Percentiles rank a stretch among this genome's conserved stretches.
Evolutionary conservation across 2,329 filamentous ascomycete species (phyloP).

Genomic region (Aspergillus tanneri): DNA sequence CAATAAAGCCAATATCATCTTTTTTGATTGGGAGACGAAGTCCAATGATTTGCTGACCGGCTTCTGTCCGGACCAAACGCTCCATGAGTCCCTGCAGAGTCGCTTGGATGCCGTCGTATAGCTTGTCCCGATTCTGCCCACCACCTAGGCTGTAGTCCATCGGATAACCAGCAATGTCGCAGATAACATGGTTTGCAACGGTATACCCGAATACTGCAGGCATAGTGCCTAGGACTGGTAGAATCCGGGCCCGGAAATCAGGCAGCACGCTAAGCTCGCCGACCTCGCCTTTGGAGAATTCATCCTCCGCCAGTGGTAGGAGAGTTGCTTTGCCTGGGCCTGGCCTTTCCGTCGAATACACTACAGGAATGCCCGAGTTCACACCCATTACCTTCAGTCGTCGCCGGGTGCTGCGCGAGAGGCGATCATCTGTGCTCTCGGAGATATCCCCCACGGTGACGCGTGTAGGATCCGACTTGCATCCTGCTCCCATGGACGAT

Average conservation of each 20-base stretch:
- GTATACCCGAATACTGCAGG: conserved; percentile 93
- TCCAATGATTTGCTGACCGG: conserved; percentile 59
- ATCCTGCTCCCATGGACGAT: conserved; percentile 93
- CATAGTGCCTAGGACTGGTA: conserved; percentile 95
- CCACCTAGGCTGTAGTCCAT: conserved; percentile 72
- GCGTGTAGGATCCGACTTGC: conserved; percentile 81
- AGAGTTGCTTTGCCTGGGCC: conserved; percentile 89
- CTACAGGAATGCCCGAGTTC: conserved; percentile 80
- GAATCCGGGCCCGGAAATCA: conserved; percentile 90
- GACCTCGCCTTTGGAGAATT: conserved; percentile 81
- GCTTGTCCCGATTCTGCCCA: conserved; percentile 76
- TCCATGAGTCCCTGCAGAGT: conserved; percentile 77
- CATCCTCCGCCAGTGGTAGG: conserved; percentile 80
- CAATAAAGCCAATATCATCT: conserved; percentile 80
- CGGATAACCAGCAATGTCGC: conserved; percentile 78
- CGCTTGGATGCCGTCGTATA: conserved; percentile 82
- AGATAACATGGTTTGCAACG: conserved; percentile 87
- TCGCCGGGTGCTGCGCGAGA: conserved; percentile 80
- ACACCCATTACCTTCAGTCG: conserved; percentile 75
- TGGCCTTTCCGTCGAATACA: conserved; percentile 88
- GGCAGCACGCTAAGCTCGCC: conserved; percentile 84
- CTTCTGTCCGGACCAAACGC: conserved; percentile 61
- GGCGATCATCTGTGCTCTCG: conserved; percentile 78
- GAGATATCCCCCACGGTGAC: conserved; percentile 92
- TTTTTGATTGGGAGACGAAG: conserved; percentile 75